Evolutionary conservation across 306 rosid species (phyloP), one percentile per base, ranked within the genome.

Genomic region (Mucuna pruriens): DNA sequence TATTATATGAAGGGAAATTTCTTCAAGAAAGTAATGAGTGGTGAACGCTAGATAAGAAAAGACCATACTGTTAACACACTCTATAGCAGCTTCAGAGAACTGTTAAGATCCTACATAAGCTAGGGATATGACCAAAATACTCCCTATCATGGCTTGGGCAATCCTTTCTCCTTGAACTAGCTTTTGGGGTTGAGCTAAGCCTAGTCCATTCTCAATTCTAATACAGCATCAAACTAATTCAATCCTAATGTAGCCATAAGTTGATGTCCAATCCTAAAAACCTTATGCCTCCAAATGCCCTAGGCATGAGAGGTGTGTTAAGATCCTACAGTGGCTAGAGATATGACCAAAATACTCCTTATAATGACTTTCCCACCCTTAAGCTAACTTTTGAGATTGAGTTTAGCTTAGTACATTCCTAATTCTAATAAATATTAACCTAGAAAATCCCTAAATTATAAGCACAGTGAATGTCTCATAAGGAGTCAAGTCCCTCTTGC

Each of bases 31-130:
- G 36, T 13, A 62, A 44, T 62, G 39, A 42, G 26, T 5, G 26
- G n/a, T 19, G 52, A 76, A 69, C 49, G 33, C 7, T 22, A 57
- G 23, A 69, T 39, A 76, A 69, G 45, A 66, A 70, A 7, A 55
- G 17, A 58, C 11, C 42, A 23, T 57, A 58, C 26, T 8, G 40
- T 25, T 39, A 75, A 42, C 26, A n/a, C 69, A 61, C 71, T 75
- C 61, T 39, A 63, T 51, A 38, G 66, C 17, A 67, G 72, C 45
- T 57, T 44, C 4, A 31, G 51, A 7, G 57, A 51, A 17, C 8
- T n/a, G 23, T n/a, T 51, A 16, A 51, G 22, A 51, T 51, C 22
- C 22, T 16, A 51, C 10, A 51, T 51, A 23, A 51, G 22, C 57
- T n/a, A 6, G 57, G n/a, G 54, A 51, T 6, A 51, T 17, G 57